Evolutionary conservation across 306 rosid genomes (phyloP).

Genomic region (Astragalus membranaceus): DNA sequence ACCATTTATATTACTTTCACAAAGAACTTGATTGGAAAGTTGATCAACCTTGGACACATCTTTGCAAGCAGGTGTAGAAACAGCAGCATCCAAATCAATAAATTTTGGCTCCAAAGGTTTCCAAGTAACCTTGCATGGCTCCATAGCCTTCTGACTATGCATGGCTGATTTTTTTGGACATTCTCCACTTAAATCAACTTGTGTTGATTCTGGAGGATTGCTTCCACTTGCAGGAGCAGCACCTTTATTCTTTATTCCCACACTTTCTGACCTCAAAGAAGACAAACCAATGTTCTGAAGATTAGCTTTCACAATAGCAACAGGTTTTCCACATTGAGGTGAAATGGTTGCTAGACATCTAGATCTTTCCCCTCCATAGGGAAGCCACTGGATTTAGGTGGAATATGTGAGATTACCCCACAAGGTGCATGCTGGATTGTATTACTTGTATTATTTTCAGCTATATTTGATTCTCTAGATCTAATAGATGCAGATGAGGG

Average conservation of each 20-base stretch:
- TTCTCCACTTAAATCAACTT: slow-evolving; percentile 23
- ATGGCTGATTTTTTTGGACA: slow-evolving; percentile 25
- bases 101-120: slow-evolving; percentile 30
- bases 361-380: slow-evolving; percentile 39
- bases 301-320: slow-evolving; percentile 48
- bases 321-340: slow-evolving; percentile 74
- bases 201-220: slow-evolving; percentile 30
- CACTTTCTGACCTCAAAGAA: slow-evolving; percentile 24
- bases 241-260: slow-evolving; percentile 31
- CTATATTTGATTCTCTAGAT: slow-evolving; percentile 27
- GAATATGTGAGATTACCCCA: slow-evolving; percentile 34
- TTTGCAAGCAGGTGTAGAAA: slow-evolving; percentile 30
- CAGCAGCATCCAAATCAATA: slow-evolving; percentile 28
- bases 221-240: slow-evolving; percentile 21
- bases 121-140: slow-evolving; percentile 31
- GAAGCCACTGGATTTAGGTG: slow-evolving; percentile 32
- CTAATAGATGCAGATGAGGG: slow-evolving; percentile 39
- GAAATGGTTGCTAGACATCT: slow-evolving; percentile 35
- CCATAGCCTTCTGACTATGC: slow-evolving; percentile 24
- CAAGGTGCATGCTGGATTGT: slow-evolving; percentile 16
- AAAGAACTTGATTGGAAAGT: slow-evolving; percentile 26
- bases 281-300: slow-evolving; percentile 33
- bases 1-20: slow-evolving; percentile 36
- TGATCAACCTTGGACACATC: slow-evolving; percentile 36
- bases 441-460: slow-evolving; percentile 34